These are phyloP conservation scores for Pseudocercospora cruenta DNA, from an alignment of 2,329 filamentous ascomycete genomes.

Conservation along the genomic window DNA sequence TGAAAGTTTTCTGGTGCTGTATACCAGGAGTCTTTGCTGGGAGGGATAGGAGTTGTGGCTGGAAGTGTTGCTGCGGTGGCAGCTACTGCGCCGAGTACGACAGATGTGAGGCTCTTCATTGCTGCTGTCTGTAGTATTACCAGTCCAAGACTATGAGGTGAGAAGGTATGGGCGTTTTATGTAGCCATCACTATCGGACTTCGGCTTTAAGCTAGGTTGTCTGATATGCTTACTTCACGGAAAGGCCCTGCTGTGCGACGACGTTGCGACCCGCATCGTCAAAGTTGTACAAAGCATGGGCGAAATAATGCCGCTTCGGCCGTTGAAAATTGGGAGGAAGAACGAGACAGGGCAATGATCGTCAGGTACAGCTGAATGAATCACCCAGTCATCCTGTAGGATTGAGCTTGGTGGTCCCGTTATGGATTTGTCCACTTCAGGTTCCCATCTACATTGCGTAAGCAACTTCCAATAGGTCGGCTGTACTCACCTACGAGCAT, in stretches of 20 bases:
- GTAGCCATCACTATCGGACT: background rate
- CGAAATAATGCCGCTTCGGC: background rate
- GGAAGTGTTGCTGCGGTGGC: background rate
- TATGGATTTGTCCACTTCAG: background rate
- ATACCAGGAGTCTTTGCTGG: slow-evolving; percentile 12
- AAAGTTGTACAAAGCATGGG: background rate
- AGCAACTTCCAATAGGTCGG: background rate
- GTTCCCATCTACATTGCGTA: background rate
- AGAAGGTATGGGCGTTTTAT: background rate
- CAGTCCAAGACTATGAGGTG: background rate
- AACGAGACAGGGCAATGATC: background rate
- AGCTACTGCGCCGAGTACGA: background rate
- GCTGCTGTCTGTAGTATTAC: background rate
- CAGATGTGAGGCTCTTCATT: background rate
- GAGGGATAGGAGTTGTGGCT: slow-evolving; percentile 21
- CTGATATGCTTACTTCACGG: background rate
- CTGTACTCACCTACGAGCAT: background rate
- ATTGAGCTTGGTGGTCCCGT: background rate
- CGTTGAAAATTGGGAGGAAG: background rate
- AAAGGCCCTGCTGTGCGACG: too few species aligned
- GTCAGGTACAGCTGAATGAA: background rate
- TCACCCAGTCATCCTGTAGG: background rate
- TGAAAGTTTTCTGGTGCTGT: slow-evolving; percentile 6
- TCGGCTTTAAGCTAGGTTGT: background rate
- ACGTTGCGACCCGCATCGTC: background rate